A percentile compares a stretch with the other conserved stretches of the same genome.
Conservation (phyloP, 305 asterid genomes). For the Nicotiana rustica region DNA sequence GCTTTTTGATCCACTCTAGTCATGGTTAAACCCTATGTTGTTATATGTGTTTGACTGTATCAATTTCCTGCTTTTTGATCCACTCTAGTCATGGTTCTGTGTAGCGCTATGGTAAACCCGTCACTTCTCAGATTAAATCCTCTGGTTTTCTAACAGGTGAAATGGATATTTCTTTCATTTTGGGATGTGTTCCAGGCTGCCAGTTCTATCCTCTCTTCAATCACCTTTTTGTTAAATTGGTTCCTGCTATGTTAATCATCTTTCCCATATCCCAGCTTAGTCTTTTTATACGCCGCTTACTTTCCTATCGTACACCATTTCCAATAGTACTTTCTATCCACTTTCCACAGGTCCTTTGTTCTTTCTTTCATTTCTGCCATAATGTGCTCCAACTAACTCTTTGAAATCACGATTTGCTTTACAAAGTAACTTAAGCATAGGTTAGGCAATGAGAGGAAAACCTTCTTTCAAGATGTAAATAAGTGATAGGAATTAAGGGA, state of each 20-base stretch:
- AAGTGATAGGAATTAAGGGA: constrained; percentile 7
- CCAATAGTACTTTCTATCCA: neutral
- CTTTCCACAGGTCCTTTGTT: neutral
- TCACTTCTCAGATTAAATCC: constrained; percentile 4
- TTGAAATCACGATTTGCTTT: neutral
- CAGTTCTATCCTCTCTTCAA: neutral
- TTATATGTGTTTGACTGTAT: constrained; percentile 14
- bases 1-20: constrained; percentile 6
- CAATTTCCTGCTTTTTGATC: constrained; percentile 20
- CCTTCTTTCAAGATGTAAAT: too few species aligned
- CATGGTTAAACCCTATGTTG: neutral
- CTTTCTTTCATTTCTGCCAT: constrained; percentile 6
- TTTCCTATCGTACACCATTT: constrained; percentile 13
- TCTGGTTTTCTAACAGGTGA: neutral
- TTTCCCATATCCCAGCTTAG: constrained; percentile 3
- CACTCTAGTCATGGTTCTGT: constrained; percentile 8
- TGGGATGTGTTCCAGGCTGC: neutral
- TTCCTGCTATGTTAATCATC: constrained; percentile 34
- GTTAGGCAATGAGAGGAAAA: neutral
- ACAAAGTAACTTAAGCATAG: neutral
- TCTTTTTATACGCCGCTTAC: neutral
- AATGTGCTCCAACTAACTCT: neutral
- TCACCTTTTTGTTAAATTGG: neutral
- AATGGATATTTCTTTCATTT: constrained; percentile 1
- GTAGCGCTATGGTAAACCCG: neutral